Percentiles rank a stretch among this genome's conserved stretches.
Evolutionary conservation across 805 yeast genomes (phyloP).

Genomic region (Nakazawaea pomicola): DNA sequence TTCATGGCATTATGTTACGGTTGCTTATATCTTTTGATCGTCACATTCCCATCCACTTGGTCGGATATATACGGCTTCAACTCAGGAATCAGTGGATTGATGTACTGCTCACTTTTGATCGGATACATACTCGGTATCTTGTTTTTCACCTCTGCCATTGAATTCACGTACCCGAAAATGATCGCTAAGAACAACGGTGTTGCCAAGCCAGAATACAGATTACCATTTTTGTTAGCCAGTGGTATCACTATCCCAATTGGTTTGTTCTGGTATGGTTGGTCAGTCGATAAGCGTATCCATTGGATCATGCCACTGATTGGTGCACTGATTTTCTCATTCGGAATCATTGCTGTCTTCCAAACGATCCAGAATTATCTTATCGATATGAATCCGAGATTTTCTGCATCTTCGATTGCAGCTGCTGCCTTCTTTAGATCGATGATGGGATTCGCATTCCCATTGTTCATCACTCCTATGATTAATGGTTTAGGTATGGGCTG

Average conservation of each 20-base stretch:
- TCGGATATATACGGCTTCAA: constrained; percentile 39
- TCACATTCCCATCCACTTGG: constrained; percentile 54
- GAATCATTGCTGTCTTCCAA: constrained; percentile 60
- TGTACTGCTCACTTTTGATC: constrained; percentile 53
- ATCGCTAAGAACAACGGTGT: constrained; percentile 44
- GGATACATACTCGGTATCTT: constrained; percentile 49
- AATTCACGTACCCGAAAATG: constrained; percentile 32
- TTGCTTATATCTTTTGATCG: constrained; percentile 57
- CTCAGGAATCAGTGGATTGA: constrained; percentile 47
- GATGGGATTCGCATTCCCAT: constrained; percentile 67
- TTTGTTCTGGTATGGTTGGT: constrained; percentile 69
- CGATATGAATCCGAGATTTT: constrained; percentile 62
- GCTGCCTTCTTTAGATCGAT: constrained; percentile 63
- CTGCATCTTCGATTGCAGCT: constrained; percentile 68
- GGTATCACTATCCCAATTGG: constrained; percentile 56
- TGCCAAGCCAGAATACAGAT: constrained; percentile 55
- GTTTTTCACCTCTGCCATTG: constrained; percentile 42
- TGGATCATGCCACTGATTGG: constrained; percentile 68
- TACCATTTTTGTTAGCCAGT: constrained; percentile 45
- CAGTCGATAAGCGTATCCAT: constrained; percentile 47
- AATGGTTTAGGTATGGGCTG: constrained; percentile 55
- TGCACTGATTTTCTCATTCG: constrained; percentile 52
- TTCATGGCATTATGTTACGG: constrained; percentile 64
- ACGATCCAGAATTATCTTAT: constrained; percentile 64
- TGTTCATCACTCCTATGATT: constrained; percentile 59